Percentiles rank a stretch among this genome's conserved stretches.
Evolutionary conservation across 2,329 filamentous ascomycete genomes (phyloP).

Genomic region (Helminthosporium solani): DNA sequence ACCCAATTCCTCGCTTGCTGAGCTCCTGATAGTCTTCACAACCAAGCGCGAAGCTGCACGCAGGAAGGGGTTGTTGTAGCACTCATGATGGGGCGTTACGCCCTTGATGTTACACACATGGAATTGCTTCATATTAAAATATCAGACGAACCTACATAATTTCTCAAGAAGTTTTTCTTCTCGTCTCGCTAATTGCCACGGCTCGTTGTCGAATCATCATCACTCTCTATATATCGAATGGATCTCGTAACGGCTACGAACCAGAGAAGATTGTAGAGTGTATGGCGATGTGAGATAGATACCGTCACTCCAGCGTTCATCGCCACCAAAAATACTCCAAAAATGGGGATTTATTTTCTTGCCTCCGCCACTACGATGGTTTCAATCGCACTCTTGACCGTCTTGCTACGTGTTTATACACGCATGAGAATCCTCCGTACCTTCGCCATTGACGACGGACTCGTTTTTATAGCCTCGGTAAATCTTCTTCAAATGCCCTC

Average conservation of each 20-base stretch:
- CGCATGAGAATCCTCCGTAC: slow-evolving; percentile 49
- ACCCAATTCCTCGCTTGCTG: not conserved
- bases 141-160: not conserved
- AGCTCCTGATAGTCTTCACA: not conserved
- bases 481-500: not conserved
- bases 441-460: slow-evolving; percentile 52
- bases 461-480: slow-evolving; percentile 46
- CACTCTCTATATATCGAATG: slow-evolving; percentile 14
- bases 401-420: slow-evolving; percentile 48
- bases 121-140: slow-evolving; percentile 3
- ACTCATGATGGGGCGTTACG: slow-evolving; percentile 4
- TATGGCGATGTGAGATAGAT: slow-evolving; percentile 20
- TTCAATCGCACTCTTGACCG: slow-evolving; percentile 44
- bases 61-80: slow-evolving; percentile 2
- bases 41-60: not conserved
- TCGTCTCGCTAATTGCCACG: not conserved
- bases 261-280: slow-evolving; percentile 17
- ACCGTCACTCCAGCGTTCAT: slow-evolving; percentile 13
- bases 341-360: slow-evolving; percentile 41
- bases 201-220: not conserved
- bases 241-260: slow-evolving; percentile 11
- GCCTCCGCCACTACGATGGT: slow-evolving; percentile 45
- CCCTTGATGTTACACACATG: slow-evolving; percentile 6
- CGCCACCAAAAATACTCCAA: slow-evolving; percentile 29
- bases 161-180: not conserved